Percentiles rank a stretch among this genome's conserved stretches.
Evolutionary conservation across 192 early-diverging fungal species (phyloP).

Genomic region (Ramicandelaber brevisporus): DNA sequence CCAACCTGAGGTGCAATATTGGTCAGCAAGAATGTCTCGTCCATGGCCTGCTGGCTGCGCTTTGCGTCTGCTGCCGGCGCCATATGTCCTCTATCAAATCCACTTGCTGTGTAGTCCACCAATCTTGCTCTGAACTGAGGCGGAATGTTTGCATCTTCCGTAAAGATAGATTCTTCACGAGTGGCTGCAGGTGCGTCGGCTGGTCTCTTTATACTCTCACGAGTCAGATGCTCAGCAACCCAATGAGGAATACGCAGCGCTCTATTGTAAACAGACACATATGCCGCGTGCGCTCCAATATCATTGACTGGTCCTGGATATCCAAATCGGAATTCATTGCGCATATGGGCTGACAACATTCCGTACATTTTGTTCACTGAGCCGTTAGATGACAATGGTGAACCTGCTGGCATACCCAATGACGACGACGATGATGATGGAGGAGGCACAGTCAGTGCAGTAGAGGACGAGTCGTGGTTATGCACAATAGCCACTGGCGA

Average conservation of each 20-base stretch:
- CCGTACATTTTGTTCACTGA: too few species aligned
- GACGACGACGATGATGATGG: too few species aligned
- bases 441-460: too few species aligned
- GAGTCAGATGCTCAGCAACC: constrained; percentile 42
- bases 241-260: constrained; percentile 46
- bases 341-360: too few species aligned
- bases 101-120: constrained; percentile 50
- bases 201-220: constrained; percentile 20
- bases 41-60: constrained; percentile 37
- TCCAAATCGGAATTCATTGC: too few species aligned
- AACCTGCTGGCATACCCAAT: too few species aligned
- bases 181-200: constrained; percentile 25
- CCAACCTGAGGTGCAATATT: constrained; percentile 67
- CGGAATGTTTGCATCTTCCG: constrained; percentile 51
- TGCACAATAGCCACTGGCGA: too few species aligned
- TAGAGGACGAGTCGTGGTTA: too few species aligned
- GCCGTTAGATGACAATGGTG: too few species aligned
- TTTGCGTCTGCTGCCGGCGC: constrained; percentile 74
- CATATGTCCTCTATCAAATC: constrained; percentile 84
- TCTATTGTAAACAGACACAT: constrained; percentile 34
- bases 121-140: constrained; percentile 43
- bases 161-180: constrained; percentile 45
- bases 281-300: constrained; percentile 22
- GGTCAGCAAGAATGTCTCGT: constrained; percentile 65
- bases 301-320: constrained; percentile 32